Conservation (phyloP, 2,329 filamentous ascomycete genomes). For the Polychaeton citri region DNA sequence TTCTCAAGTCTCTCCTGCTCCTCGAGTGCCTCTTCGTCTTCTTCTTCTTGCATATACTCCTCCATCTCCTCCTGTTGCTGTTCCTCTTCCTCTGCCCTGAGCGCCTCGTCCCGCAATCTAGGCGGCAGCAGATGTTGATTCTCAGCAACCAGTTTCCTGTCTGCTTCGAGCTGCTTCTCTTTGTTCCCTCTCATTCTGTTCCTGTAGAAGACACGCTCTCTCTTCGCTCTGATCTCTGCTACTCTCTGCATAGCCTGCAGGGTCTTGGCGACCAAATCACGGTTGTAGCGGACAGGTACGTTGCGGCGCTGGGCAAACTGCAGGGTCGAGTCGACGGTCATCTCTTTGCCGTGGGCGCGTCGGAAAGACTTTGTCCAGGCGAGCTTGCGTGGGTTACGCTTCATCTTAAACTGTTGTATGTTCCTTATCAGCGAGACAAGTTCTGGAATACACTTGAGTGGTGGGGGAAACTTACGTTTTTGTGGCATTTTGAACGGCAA, state of each 20-base stretch:
- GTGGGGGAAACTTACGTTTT: slow-evolving; percentile 36
- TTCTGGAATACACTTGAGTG: not conserved
- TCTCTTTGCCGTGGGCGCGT: slow-evolving; percentile 63
- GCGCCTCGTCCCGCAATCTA: slow-evolving; percentile 30
- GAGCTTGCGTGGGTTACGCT: slow-evolving; percentile 90
- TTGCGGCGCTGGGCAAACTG: slow-evolving; percentile 89
- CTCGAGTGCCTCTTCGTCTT: slow-evolving; percentile 30
- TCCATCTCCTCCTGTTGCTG: slow-evolving; percentile 40
- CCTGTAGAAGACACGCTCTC: slow-evolving; percentile 90
- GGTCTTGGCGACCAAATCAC: slow-evolving; percentile 76
- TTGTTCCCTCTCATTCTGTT: slow-evolving; percentile 84
- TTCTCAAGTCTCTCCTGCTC: slow-evolving; percentile 33
- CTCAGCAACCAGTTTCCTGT: slow-evolving; percentile 78
- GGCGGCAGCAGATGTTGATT: slow-evolving; percentile 81
- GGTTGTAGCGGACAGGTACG: slow-evolving; percentile 88
- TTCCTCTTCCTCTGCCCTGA: slow-evolving; percentile 46
- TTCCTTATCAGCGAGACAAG: slow-evolving; percentile 3
- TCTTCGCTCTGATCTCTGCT: slow-evolving; percentile 65
- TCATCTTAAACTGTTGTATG: slow-evolving; percentile 71
- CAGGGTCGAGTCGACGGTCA: slow-evolving; percentile 89
- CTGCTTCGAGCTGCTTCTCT: slow-evolving; percentile 62
- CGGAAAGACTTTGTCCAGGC: slow-evolving; percentile 96
- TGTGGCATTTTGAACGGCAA: slow-evolving; percentile 56
- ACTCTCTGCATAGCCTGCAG: slow-evolving; percentile 87
- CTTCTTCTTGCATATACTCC: slow-evolving; percentile 17